phyloP scores from a whole-genome alignment of 2,329 filamentous ascomycete species.

The Pseudogymnoascus sp. region DNA sequence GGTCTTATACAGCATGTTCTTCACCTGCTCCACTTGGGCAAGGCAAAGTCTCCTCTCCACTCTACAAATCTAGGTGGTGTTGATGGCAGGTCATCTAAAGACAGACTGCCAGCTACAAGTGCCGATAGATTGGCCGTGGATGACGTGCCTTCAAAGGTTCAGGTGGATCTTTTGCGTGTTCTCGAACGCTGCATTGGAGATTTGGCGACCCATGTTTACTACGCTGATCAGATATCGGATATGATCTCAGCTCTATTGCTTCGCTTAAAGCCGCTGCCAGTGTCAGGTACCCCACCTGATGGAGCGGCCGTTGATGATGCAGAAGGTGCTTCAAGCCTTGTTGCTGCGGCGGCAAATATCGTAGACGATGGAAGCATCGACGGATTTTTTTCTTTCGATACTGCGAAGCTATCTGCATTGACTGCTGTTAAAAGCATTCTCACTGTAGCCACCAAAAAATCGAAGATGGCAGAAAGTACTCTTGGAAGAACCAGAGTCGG shows the following conservation, averaged over 20 bases:
- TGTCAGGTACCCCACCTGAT: conserved; percentile 35
- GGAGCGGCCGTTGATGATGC: conserved; percentile 39
- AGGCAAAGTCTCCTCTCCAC: conserved; percentile 29
- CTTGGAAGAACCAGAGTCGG: conserved; percentile 69
- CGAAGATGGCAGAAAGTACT: conserved; percentile 50
- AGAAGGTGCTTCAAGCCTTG: conserved; percentile 39
- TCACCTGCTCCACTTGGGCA: conserved; percentile 61
- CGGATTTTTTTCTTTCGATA: conserved; percentile 56
- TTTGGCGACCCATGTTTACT: conserved; percentile 91
- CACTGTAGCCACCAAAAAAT: conserved; percentile 66
- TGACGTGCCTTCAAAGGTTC: conserved; percentile 42
- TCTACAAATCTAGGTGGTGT: conserved; percentile 20
- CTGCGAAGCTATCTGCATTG: conserved; percentile 59
- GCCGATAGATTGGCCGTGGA: conserved; percentile 19
- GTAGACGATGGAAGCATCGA: conserved; percentile 47
- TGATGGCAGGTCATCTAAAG: conserved; percentile 16
- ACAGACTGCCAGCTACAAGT: conserved; percentile 19
- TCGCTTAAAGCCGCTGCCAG: conserved; percentile 61
- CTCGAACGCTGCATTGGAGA: conserved; percentile 83
- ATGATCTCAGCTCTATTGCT: conserved; percentile 79
- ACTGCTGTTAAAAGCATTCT: conserved; percentile 77
- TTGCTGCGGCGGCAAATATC: conserved; percentile 40
- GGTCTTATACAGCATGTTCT: conserved; percentile 79
- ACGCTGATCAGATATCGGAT: conserved; percentile 90
- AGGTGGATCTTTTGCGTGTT: conserved; percentile 58